Base-by-base conservation (phyloP, 75 land plant genomes). In the Pinus taeda region DNA sequence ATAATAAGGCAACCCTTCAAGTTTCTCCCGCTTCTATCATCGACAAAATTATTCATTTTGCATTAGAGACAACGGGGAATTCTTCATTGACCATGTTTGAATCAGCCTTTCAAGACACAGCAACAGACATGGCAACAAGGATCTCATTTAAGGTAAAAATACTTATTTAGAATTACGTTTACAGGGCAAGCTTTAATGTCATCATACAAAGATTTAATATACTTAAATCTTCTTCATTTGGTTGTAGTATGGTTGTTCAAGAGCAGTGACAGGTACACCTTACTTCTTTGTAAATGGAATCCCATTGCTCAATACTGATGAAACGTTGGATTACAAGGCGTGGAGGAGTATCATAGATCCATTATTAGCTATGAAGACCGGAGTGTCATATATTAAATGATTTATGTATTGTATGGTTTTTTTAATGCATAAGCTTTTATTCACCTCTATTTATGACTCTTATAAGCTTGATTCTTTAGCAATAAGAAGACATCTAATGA, bases 201-300 rank as follows among this genome's bases (percentile, higher is more conserved):
- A 26, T 65, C 18, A 36, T 65, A 2, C 18, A 29, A 30, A 22
- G 17, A 64, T 36, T 33, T 67, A 0, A 17, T 67, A 6, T 67
- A 20, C 3, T 18, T 42, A 7, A 26, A 60, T 22, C 14, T 26
- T 56, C 26, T 0, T 5, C n/a, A 29, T 11, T 57, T 17, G 55
- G 53, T 26, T 90, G 81, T 87, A 96, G 99, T 96, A 90, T 89
- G 94, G 94, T 26, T 90, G 95, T 71, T 89, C 93, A 49, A 86
- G 98, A 77, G 96, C 85, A n/a, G 98, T 96, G 61, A 74, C 53
- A 9, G 94, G 91, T 18, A 88, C 98, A 21, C 98, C 98, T 7
- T 85, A 75, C 75, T 96, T 90, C 85, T 87, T 92, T 58, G 84
- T 96, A 4, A 96, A 96, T 83, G 98, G 98, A 7, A 87, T 96